phyloP scores from a whole-genome alignment of 306 rosid genomes.

The Sesbania bispinosa region DNA sequence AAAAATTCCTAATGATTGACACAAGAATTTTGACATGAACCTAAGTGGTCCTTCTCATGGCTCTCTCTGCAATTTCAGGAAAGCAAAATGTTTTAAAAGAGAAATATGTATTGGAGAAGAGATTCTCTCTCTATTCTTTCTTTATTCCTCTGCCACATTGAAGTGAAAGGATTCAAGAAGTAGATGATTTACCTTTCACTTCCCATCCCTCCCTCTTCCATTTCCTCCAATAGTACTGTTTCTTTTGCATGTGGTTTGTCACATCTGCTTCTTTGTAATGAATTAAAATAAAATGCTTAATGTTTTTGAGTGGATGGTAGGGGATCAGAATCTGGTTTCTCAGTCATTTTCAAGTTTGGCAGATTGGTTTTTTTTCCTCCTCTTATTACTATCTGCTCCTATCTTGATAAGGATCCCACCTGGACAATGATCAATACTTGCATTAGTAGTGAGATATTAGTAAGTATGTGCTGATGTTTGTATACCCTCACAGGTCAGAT shows the following conservation, averaged over 20 bases:
- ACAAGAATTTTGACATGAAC: constrained; percentile 32
- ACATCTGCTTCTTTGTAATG: constrained; percentile 45
- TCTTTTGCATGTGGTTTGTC: constrained; percentile 31
- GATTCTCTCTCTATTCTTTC: constrained; percentile 39
- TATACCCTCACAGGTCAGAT: neutral
- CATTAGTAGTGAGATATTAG: too few relatives aligned
- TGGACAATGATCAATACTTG: constrained; percentile 20
- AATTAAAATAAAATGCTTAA: constrained; percentile 23
- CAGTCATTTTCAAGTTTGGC: constrained; percentile 36
- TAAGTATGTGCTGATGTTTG: neutral
- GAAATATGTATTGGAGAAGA: constrained; percentile 36
- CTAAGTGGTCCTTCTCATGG: constrained; percentile 14
- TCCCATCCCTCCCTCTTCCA: too few relatives aligned
- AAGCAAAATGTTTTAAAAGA: constrained; percentile 28
- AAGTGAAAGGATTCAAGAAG: constrained; percentile 19
- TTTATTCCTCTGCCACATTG: constrained; percentile 42
- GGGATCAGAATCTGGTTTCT: constrained; percentile 59
- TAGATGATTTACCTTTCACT: neutral
- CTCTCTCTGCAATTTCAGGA: constrained; percentile 23
- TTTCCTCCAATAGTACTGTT: neutral
- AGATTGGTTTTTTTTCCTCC: constrained; percentile 25
- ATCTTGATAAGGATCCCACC: constrained; percentile 51
- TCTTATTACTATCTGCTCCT: constrained; percentile 34
- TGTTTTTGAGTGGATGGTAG: constrained; percentile 47
- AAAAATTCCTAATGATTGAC: constrained; percentile 53